Conservation (phyloP, 257 asterid genomes). For the Solanum phureja region DNA sequence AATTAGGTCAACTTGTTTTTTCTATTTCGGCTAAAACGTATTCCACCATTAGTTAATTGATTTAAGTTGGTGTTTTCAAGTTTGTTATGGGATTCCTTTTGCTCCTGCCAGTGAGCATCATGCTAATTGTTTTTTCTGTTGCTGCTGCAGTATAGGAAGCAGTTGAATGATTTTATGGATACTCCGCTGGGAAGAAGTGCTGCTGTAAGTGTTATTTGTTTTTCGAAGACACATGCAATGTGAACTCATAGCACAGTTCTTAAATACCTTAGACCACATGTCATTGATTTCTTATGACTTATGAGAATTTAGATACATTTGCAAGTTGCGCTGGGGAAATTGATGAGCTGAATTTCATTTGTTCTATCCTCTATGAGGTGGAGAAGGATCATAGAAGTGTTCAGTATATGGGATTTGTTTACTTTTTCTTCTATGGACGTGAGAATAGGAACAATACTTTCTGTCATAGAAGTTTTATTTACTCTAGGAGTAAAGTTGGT, state of each 20-base stretch:
- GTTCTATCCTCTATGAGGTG: neutral
- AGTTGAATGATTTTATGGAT: constrained; percentile 56
- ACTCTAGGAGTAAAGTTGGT: neutral
- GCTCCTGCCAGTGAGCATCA: neutral
- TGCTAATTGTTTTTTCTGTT: neutral
- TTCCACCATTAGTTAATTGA: neutral
- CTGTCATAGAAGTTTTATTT: neutral
- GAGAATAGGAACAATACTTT: neutral
- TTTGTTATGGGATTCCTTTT: neutral
- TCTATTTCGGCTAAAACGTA: neutral
- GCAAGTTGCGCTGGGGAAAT: neutral
- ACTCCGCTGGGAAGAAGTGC: constrained; percentile 80
- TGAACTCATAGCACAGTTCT: neutral
- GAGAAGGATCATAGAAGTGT: neutral
- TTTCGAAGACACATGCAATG: neutral
- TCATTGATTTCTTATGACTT: neutral
- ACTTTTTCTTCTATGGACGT: neutral
- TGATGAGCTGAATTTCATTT: neutral
- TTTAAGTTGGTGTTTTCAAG: neutral
- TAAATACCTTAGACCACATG: neutral
- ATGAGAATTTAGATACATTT: neutral
- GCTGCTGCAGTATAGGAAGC: constrained; percentile 75
- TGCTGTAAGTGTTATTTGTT: constrained; percentile 43
- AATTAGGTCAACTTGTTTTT: neutral
- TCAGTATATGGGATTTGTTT: neutral